Evolutionary conservation across 306 rosid genomes (phyloP), one percentile per base, ranked within the genome.

Genomic region (Gleditsia sinensis): DNA sequence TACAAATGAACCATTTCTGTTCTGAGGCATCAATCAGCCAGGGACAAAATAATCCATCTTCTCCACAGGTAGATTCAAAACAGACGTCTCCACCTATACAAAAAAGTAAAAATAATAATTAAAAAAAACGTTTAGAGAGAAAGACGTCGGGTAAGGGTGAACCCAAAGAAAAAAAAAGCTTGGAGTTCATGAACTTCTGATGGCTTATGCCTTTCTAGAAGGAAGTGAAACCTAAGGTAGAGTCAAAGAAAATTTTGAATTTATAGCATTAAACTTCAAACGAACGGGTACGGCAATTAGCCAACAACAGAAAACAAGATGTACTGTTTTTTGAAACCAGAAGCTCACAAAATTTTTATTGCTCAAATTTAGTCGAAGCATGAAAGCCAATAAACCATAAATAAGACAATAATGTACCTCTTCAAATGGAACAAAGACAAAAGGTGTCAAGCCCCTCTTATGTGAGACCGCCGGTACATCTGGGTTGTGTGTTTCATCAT

Each of bases 401-500:
- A 45, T 7, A 39, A 75, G 55, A 80, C 23, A 34, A 56, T 68
- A 61, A 4, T 6, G 68, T 83, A 94, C 98, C 96, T 94, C 88
- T 23, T 90, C 91, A 69, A 94, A 91, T 6, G 95, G 96, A 75
- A 90, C 89, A 71, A 94, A 88, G 78, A 94, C 96, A 77, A 94
- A 91, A 63, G 98, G 93, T 37, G 83, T 84, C 82, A 90, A 68
- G 67, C 98, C 98, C 85, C 97, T 87, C 81, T 75, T 88, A 72
- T 91, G 96, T 16, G 97, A 90, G 81, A 90, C 90, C 39, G 96
- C 94, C 33, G 96, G 97, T 75, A 91, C 97, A 72, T 94, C 96
- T 59, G 97, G 96, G 75, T 94, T 91, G 87, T 94, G 98, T 28
- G 96, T 86, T 84, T 94, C 98, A 53, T 94, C 98, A 77, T 94